Base-by-base conservation (phyloP, 148 eudicot species). In the Amaranthus palmeri region DNA sequence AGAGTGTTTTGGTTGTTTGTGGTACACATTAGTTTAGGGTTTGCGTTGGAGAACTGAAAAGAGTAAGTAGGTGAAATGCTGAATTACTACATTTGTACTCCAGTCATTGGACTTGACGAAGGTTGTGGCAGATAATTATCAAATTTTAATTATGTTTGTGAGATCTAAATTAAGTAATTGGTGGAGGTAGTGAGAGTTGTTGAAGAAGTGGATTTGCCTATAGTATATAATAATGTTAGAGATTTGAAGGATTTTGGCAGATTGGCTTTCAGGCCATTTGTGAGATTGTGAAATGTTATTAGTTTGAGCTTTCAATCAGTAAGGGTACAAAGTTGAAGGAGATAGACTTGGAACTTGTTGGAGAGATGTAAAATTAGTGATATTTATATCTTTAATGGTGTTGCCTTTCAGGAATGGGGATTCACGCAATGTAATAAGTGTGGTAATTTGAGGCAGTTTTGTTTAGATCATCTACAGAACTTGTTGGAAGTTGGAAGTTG, bases 231-330 rank as follows among this genome's bases (percentile, higher is more conserved):
- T 13, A 14, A 40, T 13, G 15, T 10, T 59, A 53, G 25, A 54
- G 59, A 65, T 18, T 57, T 65, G 42, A 4, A 51, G n/a, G 7
- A 12, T 41, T 70, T 49, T 58, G 67, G 40, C 49, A 15, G 46
- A 8, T 65, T 4, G 17, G 15, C 25, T 10, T 63, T 41, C 41
- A 56, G 69, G 44, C 51, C 36, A 52, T 15, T 50, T 18, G 25
- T 44, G 51, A n/a, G 55, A 54, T 4, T 54, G 54, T 76, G 46
- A 54, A 10, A 53, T 65, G 48, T 58, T 70, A 49, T 40, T 49
- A 41, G 5, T 8, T 13, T 51, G 47, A 18, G 15, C 50, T 65
- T 64, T 12, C 15, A 11, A 36, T 36, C 46, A 65, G 10, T 17
- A 8, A 42, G 40, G 11, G 70, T 56, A 57, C 13, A 43, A 15